Evolutionary conservation across 306 rosid genomes (phyloP).

Genomic region (Cotoneaster glaucophyllus): DNA sequence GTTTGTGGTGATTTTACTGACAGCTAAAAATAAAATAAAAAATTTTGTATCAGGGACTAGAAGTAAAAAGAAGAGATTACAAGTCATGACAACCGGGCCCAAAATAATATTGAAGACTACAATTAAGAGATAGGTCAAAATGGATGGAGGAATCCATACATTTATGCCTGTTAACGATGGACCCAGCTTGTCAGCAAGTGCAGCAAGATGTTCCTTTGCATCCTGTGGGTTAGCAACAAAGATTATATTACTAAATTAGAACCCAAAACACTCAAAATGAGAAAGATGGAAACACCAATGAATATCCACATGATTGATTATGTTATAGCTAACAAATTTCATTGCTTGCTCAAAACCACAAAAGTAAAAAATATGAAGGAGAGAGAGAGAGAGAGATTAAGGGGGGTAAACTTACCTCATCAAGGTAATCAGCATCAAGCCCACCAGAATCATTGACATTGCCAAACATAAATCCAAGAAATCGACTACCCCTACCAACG

Average conservation of each 20-base stretch:
- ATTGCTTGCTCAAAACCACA: neutral
- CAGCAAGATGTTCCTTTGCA: constrained; percentile 94
- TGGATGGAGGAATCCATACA: constrained; percentile 44
- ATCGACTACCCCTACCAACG: constrained; percentile 59
- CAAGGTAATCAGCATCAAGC: constrained; percentile 93
- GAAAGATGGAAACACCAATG: neutral
- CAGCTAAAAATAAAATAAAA: constrained; percentile 53
- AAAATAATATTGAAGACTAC: neutral
- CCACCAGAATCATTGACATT: constrained; percentile 92
- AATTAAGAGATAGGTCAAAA: neutral
- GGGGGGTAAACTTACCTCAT: constrained; percentile 53
- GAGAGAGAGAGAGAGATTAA: neutral
- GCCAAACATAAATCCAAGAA: constrained; percentile 92
- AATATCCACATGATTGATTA: neutral
- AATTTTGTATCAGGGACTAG: constrained; percentile 14
- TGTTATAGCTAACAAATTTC: neutral
- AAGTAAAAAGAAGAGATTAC: neutral
- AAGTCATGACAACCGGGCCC: neutral
- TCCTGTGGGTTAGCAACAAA: constrained; percentile 52
- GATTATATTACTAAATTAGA: neutral
- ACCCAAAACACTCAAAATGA: constrained; percentile 9
- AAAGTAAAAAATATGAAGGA: neutral
- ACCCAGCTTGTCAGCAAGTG: constrained; percentile 93
- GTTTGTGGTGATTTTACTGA: constrained; percentile 63
- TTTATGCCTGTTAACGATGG: constrained; percentile 80